phyloP scores from a whole-genome alignment of 148 eudicot genomes.

The Drosera capensis region DNA sequence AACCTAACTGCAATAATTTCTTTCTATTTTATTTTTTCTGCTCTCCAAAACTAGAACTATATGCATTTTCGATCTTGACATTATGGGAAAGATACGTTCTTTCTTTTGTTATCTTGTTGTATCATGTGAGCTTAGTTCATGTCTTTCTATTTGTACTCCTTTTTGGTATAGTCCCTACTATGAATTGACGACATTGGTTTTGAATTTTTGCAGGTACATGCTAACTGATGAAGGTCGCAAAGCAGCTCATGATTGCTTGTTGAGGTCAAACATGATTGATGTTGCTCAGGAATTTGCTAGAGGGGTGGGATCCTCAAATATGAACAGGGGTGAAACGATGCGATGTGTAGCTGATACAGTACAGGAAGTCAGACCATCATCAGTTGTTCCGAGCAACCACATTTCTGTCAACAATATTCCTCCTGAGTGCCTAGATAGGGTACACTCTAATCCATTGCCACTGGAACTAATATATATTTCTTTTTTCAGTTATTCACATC shows the following conservation, averaged over 20 bases:
- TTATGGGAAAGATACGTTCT: too few relatives aligned
- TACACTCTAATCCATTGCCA: constrained; percentile 5
- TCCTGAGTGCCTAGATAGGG: constrained; percentile 56
- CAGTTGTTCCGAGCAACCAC: constrained; percentile 13
- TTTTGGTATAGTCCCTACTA: too few relatives aligned
- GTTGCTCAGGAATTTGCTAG: constrained; percentile 11
- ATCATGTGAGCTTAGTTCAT: neutral
- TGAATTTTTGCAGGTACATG: constrained; percentile 50
- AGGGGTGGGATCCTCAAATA: constrained; percentile 9
- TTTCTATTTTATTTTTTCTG: too few relatives aligned
- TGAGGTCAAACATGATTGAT: constrained; percentile 54
- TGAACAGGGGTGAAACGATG: constrained; percentile 14
- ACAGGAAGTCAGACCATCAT: constrained; percentile 11
- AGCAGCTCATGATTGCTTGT: constrained; percentile 68
- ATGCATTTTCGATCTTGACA: too few relatives aligned
- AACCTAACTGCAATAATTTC: too few relatives aligned
- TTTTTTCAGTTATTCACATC: too few relatives aligned
- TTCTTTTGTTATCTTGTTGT: neutral
- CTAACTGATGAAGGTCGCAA: constrained; percentile 59
- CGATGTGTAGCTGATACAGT: constrained; percentile 19
- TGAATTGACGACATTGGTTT: too few relatives aligned
- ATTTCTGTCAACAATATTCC: constrained; percentile 24
- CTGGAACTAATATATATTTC: too few relatives aligned
- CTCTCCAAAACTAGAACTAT: too few relatives aligned
- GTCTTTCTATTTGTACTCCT: too few relatives aligned